Evolutionary conservation across 371 early-diverging fungal species (phyloP).

Genomic region (Saksenaea vasiformis): DNA sequence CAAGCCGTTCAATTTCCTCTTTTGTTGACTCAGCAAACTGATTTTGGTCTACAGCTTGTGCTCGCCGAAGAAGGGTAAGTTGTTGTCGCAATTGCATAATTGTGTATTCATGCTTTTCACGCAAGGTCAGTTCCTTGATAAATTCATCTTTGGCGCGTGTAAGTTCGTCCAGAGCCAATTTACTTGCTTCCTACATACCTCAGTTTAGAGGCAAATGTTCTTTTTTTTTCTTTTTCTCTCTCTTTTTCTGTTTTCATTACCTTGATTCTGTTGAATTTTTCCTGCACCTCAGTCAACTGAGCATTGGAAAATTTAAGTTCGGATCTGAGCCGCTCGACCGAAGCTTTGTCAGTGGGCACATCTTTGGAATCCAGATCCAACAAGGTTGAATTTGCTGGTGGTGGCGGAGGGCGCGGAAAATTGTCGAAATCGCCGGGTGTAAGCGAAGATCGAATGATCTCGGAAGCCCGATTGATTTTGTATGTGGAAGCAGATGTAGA

Average conservation of each 20-base stretch:
- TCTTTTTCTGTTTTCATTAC: slow-evolving; percentile 1
- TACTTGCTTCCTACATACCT: slow-evolving; percentile 35
- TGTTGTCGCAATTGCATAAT: slow-evolving; percentile 40
- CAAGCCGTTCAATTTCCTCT: slow-evolving; percentile 41
- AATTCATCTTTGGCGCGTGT: slow-evolving; percentile 47
- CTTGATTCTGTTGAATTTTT: slow-evolving; percentile 27
- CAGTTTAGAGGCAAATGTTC: not conserved
- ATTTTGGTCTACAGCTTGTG: slow-evolving; percentile 15
- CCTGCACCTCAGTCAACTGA: slow-evolving; percentile 17
- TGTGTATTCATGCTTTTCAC: slow-evolving; percentile 41
- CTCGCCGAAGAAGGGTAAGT: slow-evolving; percentile 23
- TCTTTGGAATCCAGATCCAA: not conserved
- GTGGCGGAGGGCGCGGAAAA: slow-evolving; percentile 14
- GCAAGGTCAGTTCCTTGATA: slow-evolving; percentile 39
- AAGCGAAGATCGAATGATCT: slow-evolving; percentile 6
- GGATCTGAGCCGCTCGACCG: slow-evolving; percentile 13
- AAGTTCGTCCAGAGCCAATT: slow-evolving; percentile 47
- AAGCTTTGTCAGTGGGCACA: slow-evolving; percentile 6
- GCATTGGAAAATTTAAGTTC: slow-evolving; percentile 23
- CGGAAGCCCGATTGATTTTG: slow-evolving; percentile 10
- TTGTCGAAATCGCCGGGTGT: slow-evolving; percentile 12
- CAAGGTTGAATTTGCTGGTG: not conserved
- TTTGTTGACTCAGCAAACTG: slow-evolving; percentile 28
- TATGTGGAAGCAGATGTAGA: not conserved
- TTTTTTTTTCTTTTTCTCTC: not conserved